A percentile compares a stretch with the other conserved stretches of the same genome.
Evolutionary conservation across 1,284 basidiomycete species (phyloP).

Genomic region (Apiotrichum sp.): DNA sequence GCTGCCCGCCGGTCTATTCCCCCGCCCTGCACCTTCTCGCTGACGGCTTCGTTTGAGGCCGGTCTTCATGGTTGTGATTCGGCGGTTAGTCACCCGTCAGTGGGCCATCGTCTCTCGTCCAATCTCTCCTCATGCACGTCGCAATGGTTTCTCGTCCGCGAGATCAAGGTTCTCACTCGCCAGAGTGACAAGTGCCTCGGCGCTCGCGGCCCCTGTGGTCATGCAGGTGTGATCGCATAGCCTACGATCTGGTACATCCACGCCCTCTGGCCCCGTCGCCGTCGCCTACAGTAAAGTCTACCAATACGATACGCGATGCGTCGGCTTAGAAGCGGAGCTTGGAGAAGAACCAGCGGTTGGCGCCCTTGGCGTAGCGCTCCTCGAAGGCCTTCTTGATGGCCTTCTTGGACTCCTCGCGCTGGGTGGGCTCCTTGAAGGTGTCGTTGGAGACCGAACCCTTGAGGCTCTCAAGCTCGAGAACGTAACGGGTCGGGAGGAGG

Average conservation of each 20-base stretch:
- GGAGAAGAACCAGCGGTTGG: conserved; percentile 77
- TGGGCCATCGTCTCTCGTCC: too few species aligned
- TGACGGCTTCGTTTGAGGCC: too few species aligned
- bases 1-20: too few species aligned
- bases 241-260: conserved; percentile 19
- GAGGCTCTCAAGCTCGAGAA: conserved; percentile 84
- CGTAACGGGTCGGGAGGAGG: conserved; percentile 95
- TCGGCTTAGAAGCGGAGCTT: conserved; percentile 36
- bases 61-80: too few species aligned
- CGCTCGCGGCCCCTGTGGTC: not conserved
- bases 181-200: too few species aligned
- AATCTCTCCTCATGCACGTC: too few species aligned
- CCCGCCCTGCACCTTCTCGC: too few species aligned
- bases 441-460: conserved; percentile 76
- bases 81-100: too few species aligned
- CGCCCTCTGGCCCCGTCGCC: not conserved
- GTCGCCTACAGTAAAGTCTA: not conserved
- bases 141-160: too few species aligned
- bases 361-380: conserved; percentile 81
- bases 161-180: too few species aligned
- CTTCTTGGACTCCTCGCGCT: conserved; percentile 91
- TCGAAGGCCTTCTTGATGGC: conserved; percentile 89
- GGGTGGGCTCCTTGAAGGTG: conserved; percentile 91
- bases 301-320: not conserved
- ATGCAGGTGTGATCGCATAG: conserved; percentile 20